Evolutionary conservation across 129 eudicot genomes (phyloP).

Genomic region (Erigeron canadensis): DNA sequence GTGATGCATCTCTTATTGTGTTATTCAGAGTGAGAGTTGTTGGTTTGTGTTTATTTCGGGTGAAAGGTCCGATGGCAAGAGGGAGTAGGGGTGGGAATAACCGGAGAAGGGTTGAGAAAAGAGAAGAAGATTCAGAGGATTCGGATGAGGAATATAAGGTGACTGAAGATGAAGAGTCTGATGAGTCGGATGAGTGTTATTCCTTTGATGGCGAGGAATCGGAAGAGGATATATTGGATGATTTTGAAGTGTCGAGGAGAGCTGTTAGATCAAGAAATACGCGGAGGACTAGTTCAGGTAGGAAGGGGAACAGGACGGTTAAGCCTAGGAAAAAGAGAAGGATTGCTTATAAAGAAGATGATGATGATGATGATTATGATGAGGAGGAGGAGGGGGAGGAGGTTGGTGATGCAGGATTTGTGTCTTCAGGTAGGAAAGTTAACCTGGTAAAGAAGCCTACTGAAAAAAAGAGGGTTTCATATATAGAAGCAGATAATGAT

Average conservation of each 20-base stretch:
- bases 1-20: constrained; percentile 19
- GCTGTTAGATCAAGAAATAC: constrained; percentile 36
- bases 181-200: constrained; percentile 62
- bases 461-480: constrained; percentile 28
- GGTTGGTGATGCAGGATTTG: constrained; percentile 23
- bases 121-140: constrained; percentile 50
- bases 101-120: constrained; percentile 28
- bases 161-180: constrained; percentile 62
- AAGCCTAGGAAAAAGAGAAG: constrained; percentile 36
- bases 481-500: constrained; percentile 19
- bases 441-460: constrained; percentile 22
- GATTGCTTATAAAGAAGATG: constrained; percentile 28
- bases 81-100: constrained; percentile 49
- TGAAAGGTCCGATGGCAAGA: constrained; percentile 55
- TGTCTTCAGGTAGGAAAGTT: constrained; percentile 11
- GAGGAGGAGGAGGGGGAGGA: constrained; percentile 32
- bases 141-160: constrained; percentile 87
- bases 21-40: constrained; percentile 28
- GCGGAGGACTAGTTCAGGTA: constrained; percentile 31
- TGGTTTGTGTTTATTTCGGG: constrained; percentile 27
- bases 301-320: constrained; percentile 29
- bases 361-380: too few species aligned
- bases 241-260: constrained; percentile 40
- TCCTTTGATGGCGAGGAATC: constrained; percentile 64
- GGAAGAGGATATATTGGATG: constrained; percentile 49